Percentiles rank a stretch among this genome's conserved stretches.
phyloP scores from a whole-genome alignment of 2,329 filamentous ascomycete species.

The Talaromyces sp. region DNA sequence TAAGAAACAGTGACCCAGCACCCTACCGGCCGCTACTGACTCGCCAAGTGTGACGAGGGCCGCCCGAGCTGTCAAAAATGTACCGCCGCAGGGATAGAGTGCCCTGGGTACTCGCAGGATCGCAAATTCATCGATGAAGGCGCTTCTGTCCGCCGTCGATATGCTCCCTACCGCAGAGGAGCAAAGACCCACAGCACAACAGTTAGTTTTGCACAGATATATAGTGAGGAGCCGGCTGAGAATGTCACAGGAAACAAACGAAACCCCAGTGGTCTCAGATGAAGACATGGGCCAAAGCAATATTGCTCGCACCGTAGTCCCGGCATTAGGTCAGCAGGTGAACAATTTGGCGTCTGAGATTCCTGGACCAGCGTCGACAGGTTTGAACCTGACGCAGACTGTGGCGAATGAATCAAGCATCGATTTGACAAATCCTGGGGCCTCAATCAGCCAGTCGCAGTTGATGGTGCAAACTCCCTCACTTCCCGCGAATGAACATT shows the following conservation, averaged over 20 bases:
- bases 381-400: background rate
- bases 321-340: background rate
- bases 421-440: background rate
- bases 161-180: constrained; percentile 31
- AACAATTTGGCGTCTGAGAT: background rate
- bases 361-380: background rate
- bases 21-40: background rate
- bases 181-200: background rate
- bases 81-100: constrained; percentile 30
- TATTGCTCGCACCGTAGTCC: background rate
- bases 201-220: background rate
- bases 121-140: constrained; percentile 41
- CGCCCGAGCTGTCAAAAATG: constrained; percentile 35
- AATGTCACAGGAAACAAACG: background rate
- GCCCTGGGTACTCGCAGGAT: constrained; percentile 38
- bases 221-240: background rate
- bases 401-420: background rate
- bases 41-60: constrained; percentile 33
- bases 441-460: background rate
- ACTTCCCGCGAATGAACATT: background rate
- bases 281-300: background rate
- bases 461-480: background rate
- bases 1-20: constrained; percentile 8
- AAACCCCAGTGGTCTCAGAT: background rate
- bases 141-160: constrained; percentile 33